These are phyloP conservation scores for Kwoniella dendrophila DNA, from an alignment of 768 basidiomycete genomes.

Conservation along the genomic window DNA sequence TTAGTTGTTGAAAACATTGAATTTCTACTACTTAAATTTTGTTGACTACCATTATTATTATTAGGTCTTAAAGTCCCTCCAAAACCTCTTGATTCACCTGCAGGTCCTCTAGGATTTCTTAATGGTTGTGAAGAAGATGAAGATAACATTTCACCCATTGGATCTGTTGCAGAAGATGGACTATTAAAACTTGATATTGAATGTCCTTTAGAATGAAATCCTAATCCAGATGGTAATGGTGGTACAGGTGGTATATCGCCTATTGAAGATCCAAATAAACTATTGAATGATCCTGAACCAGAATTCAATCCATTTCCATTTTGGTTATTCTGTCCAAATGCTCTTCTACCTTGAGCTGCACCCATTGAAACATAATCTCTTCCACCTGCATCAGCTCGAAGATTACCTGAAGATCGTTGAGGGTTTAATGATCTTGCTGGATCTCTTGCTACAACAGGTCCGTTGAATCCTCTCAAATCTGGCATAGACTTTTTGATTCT, in stretches of 20 bases:
- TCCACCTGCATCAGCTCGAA: slow-evolving; percentile 33
- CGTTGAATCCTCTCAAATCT: slow-evolving; percentile 66
- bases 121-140: slow-evolving; percentile 27
- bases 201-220: slow-evolving; percentile 18
- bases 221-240: slow-evolving; percentile 37
- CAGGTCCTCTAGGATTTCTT: slow-evolving; percentile 51
- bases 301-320: not conserved
- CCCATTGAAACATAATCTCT: slow-evolving; percentile 46
- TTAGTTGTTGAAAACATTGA: too few species aligned
- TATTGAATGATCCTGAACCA: slow-evolving; percentile 40
- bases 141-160: slow-evolving; percentile 1
- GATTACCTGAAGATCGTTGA: slow-evolving; percentile 55
- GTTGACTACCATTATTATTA: too few species aligned
- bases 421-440: slow-evolving; percentile 49
- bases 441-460: slow-evolving; percentile 54
- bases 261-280: slow-evolving; percentile 40
- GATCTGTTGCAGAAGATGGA: not conserved
- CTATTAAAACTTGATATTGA: slow-evolving; percentile 19
- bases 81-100: slow-evolving; percentile 49
- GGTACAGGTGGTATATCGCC: slow-evolving; percentile 46
- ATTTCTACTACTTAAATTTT: too few species aligned
- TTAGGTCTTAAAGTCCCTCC: slow-evolving; percentile 18
- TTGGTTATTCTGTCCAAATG: slow-evolving; percentile 27
- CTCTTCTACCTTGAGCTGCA: slow-evolving; percentile 36
- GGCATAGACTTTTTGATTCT: slow-evolving; percentile 99